phyloP scores from a whole-genome alignment of 2,329 filamentous ascomycete genomes.

The Neopestalotiopsis sp. region DNA sequence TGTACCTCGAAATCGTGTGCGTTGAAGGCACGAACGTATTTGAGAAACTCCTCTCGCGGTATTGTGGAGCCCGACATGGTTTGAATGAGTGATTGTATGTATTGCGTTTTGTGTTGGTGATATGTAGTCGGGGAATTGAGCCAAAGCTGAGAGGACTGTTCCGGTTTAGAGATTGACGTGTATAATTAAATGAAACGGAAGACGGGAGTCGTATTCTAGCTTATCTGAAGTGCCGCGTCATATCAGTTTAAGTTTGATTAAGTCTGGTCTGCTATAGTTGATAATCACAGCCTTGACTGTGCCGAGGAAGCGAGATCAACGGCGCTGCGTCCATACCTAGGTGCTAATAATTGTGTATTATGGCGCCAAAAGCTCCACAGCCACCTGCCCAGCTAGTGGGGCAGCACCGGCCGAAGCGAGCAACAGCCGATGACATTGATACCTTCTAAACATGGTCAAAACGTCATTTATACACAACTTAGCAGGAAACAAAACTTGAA shows the following conservation, averaged over 20 bases:
- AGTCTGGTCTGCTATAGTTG: background rate
- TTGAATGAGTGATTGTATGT: background rate
- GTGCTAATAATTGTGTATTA: background rate
- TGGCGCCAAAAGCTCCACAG: background rate
- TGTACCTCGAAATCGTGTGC: constrained; percentile 11
- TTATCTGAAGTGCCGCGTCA: constrained; percentile 10
- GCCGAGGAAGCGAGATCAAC: background rate
- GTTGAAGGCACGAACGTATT: constrained; percentile 13
- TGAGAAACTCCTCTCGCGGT: constrained; percentile 10
- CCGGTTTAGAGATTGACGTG: background rate
- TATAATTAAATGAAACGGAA: background rate
- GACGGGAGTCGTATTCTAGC: background rate
- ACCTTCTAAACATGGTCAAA: constrained; percentile 7
- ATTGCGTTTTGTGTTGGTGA: background rate
- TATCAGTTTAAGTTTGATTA: background rate
- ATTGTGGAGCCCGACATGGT: background rate
- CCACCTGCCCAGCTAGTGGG: constrained; percentile 8
- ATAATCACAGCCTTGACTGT: background rate
- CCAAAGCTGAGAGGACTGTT: background rate
- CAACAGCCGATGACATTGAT: background rate
- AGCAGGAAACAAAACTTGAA: background rate
- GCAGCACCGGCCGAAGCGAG: constrained; percentile 4
- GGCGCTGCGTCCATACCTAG: background rate
- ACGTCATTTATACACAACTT: background rate
- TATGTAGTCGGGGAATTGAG: background rate